Conservation (phyloP, 768 basidiomycete genomes). For the Ephemerocybe angulata region DNA sequence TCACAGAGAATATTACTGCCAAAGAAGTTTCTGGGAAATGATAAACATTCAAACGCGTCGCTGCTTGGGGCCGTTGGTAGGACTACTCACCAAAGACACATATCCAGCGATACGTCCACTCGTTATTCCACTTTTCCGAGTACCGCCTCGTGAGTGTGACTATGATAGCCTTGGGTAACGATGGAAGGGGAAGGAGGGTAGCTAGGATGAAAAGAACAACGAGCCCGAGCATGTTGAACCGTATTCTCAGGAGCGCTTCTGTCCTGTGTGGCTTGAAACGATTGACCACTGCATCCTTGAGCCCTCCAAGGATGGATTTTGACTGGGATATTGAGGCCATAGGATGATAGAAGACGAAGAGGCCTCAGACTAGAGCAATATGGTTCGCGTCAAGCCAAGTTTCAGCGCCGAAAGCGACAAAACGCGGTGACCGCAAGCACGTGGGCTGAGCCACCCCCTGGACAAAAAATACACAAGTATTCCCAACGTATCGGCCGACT, state of each 20-base stretch:
- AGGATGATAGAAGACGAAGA: too few relatives aligned
- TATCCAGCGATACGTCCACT: background rate
- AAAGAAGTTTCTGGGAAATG: constrained; percentile 29
- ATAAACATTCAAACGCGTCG: background rate
- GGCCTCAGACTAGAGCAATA: too few relatives aligned
- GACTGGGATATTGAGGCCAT: too few relatives aligned
- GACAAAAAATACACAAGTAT: too few relatives aligned
- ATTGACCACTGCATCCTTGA: background rate
- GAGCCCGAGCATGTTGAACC: constrained; percentile 36
- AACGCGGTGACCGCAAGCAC: too few relatives aligned
- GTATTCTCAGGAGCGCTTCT: constrained; percentile 42
- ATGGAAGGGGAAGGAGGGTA: constrained; percentile 38
- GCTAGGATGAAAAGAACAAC: constrained; percentile 31
- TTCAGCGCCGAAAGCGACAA: too few relatives aligned
- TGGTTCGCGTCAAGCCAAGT: too few relatives aligned
- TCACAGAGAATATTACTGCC: constrained; percentile 33
- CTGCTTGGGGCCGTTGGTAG: background rate
- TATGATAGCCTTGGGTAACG: background rate
- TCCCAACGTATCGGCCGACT: constrained; percentile 55
- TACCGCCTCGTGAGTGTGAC: background rate
- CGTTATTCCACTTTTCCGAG: background rate
- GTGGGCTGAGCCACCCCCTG: too few relatives aligned
- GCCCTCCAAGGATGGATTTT: too few relatives aligned
- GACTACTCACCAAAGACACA: background rate
- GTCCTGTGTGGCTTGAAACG: constrained; percentile 40